These are phyloP conservation scores for Penicillium nordicum DNA, from an alignment of 2,329 filamentous ascomycete genomes.

Conservation along the genomic window DNA sequence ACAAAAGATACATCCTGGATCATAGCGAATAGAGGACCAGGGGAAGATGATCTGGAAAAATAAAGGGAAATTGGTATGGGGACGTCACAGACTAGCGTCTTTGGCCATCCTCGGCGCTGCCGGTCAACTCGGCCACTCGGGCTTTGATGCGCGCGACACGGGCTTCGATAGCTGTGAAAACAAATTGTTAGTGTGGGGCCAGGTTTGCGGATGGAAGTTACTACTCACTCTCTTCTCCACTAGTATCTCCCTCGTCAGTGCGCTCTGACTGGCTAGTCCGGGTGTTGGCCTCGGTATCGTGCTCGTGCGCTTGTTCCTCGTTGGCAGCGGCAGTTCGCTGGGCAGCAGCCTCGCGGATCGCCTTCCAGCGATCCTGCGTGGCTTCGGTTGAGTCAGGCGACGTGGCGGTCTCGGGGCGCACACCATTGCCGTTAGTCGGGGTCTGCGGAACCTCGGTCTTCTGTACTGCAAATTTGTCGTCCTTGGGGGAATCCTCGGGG, in stretches of 20 bases:
- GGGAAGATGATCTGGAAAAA: not conserved
- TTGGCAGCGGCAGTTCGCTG: constrained; percentile 60
- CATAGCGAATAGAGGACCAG: constrained; percentile 10
- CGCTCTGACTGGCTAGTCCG: constrained; percentile 56
- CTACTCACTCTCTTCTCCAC: constrained; percentile 84
- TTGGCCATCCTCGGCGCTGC: constrained; percentile 64
- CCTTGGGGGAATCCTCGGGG: constrained; percentile 51
- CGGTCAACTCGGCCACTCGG: constrained; percentile 88
- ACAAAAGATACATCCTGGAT: constrained; percentile 5
- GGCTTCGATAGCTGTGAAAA: constrained; percentile 75
- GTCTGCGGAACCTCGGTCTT: constrained; percentile 17
- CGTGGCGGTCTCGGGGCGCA: constrained; percentile 7
- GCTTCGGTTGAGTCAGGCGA: constrained; percentile 3
- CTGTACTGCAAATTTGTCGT: constrained; percentile 17
- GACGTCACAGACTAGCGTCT: constrained; percentile 8
- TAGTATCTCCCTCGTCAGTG: constrained; percentile 82
- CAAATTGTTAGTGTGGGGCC: constrained; percentile 25
- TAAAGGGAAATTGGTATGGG: not conserved
- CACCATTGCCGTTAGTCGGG: constrained; percentile 17
- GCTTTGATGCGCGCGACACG: constrained; percentile 97
- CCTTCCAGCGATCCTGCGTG: constrained; percentile 79
- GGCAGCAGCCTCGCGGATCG: constrained; percentile 91
- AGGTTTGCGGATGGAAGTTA: not conserved
- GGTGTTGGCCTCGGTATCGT: constrained; percentile 57
- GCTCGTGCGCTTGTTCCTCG: not conserved